These are phyloP conservation scores for Cercospora sojina DNA, from an alignment of 2,329 filamentous ascomycete species.

Conservation along the genomic window DNA sequence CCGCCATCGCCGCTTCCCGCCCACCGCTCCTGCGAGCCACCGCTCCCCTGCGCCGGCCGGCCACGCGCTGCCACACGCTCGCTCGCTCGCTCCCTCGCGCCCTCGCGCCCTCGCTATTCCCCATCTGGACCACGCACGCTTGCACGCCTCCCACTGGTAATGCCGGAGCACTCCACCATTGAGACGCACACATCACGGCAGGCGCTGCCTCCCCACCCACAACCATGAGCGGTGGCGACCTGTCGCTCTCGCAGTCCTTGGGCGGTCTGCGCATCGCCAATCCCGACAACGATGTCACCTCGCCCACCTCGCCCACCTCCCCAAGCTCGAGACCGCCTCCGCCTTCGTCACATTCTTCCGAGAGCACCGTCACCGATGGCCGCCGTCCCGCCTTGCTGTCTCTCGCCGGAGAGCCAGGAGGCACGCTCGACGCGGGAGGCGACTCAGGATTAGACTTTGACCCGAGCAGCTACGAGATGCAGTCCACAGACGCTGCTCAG, in stretches of 20 bases:
- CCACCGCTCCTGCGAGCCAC: background rate
- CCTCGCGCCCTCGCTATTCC: conserved; percentile 24
- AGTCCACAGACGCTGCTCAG: conserved; percentile 11
- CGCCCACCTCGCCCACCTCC: conserved; percentile 24
- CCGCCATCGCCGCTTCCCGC: background rate
- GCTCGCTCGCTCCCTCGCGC: conserved; percentile 3
- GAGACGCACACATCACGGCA: conserved; percentile 13
- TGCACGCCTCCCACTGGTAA: conserved; percentile 3
- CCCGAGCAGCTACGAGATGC: conserved; percentile 41
- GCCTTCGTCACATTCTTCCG: conserved; percentile 38
- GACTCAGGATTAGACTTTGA: conserved; percentile 35
- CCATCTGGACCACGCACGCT: background rate
- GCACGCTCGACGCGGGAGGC: background rate
- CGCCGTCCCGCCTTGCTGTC: conserved; percentile 34
- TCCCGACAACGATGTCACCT: conserved; percentile 66
- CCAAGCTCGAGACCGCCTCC: conserved; percentile 26
- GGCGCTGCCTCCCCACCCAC: conserved; percentile 10
- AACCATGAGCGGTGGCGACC: conserved; percentile 77
- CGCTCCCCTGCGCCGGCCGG: background rate
- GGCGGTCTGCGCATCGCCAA: conserved; percentile 96
- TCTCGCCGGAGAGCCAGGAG: conserved; percentile 38
- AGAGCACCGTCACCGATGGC: conserved; percentile 42
- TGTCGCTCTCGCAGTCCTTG: conserved; percentile 87
- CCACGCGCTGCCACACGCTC: conserved; percentile 6
- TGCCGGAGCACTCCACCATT: conserved; percentile 12